Conservation (phyloP, 106 monocot species). For the Dendrobium catenatum region DNA sequence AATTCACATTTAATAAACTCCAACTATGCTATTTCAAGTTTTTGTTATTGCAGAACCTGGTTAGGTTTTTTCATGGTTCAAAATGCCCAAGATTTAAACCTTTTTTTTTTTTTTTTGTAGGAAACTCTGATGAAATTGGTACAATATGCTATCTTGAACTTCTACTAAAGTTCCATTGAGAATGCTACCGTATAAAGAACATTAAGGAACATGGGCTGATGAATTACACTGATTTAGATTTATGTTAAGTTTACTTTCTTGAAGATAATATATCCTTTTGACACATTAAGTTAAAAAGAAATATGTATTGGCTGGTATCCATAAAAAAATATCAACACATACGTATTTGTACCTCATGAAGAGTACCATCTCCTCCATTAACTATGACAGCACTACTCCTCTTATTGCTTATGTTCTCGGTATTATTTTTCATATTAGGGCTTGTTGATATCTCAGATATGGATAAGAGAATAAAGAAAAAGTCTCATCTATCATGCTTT, state of each 20-base stretch:
- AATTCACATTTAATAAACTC: background rate
- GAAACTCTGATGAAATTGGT: background rate
- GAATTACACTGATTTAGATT: background rate
- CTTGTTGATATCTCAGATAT: background rate
- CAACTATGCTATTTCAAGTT: background rate
- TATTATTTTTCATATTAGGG: background rate
- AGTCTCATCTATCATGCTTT: conserved; percentile 16
- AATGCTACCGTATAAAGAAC: background rate
- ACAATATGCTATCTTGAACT: background rate
- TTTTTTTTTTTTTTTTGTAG: background rate
- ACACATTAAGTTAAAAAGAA: background rate
- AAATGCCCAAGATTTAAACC: conserved; percentile 3
- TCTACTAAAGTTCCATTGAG: background rate
- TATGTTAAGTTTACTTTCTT: background rate
- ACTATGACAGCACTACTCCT: conserved; percentile 74
- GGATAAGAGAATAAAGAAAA: background rate
- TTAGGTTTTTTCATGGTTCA: background rate
- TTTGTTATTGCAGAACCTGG: background rate
- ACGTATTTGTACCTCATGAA: conserved; percentile 73
- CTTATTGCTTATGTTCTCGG: conserved; percentile 59
- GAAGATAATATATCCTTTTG: background rate
- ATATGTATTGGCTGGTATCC: background rate
- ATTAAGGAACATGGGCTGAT: background rate
- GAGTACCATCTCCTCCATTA: conserved; percentile 99
- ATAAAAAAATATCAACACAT: background rate